Base-by-base conservation (phyloP, 2,329 filamentous ascomycete species). In the Trichoderma semiorbis region DNA sequence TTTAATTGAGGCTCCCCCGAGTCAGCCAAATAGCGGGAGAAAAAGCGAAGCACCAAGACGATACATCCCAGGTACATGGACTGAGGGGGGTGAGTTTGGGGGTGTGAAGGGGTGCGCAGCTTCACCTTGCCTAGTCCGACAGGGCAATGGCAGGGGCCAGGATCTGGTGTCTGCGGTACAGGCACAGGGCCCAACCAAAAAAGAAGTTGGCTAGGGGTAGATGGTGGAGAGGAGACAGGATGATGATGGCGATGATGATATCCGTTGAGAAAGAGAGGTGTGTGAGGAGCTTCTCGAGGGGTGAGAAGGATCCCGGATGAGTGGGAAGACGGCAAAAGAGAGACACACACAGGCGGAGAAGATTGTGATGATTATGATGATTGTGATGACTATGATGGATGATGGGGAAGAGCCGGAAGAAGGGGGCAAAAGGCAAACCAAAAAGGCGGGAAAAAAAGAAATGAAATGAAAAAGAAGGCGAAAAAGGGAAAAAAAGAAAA, bases 81-180 rank as follows among this genome's bases (percentile, higher is more conserved):
- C 53, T 21, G 34, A 14, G 16, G 21, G 53, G 24, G 26, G 53
- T 28, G 30, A 10, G 1, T 43, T 62, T 21, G 5, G 43, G n/a
- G 8, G 16, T n/a, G n/a, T 10, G 30, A 26, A 26, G 43, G 66
- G 32, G 66, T 11, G 57, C 24, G 24, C 10, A 12, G 34, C 55
- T 68, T 63, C 16, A n/a, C 21, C 32, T 72, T 58, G 60, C 36
- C 30, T 64, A 50, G 61, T 60, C n/a, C 43, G 39, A 63, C 64
- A 70, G 60, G 62, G 70, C 63, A 61, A 60, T 26, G 26, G 28
- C 60, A n/a, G 36, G 70, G 36, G 62, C 70, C 36, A 69, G 70
- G 70, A 61, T 64, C 43, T 50, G 21, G 39, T 61, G n/a, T 36
- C 34, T 36, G 43, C n/a, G n/a, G 43, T 21, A 50, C 43, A 50